These are phyloP conservation scores for Helianthus annuus DNA, from an alignment of 129 eudicot species.

Conservation along the genomic window DNA sequence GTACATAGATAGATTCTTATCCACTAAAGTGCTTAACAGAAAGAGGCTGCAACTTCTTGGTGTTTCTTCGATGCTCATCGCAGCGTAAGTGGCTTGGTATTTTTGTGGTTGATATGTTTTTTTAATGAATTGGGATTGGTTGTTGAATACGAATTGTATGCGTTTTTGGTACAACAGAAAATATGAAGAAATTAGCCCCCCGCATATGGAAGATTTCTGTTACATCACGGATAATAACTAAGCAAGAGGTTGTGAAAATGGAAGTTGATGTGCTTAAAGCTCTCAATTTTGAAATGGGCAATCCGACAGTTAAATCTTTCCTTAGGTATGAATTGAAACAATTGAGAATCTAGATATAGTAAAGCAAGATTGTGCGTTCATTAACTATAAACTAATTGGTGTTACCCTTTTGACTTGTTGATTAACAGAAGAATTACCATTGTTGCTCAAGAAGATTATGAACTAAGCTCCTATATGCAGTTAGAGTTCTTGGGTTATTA, in stretches of 20 bases:
- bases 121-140: background rate
- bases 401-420: background rate
- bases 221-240: constrained; percentile 71
- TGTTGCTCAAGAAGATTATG: constrained; percentile 51
- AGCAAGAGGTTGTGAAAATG: constrained; percentile 70
- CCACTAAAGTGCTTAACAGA: constrained; percentile 53
- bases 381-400: constrained; percentile 10
- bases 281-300: constrained; percentile 75
- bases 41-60: constrained; percentile 84
- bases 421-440: constrained; percentile 48
- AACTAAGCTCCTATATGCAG: constrained; percentile 44
- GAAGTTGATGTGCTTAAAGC: constrained; percentile 69
- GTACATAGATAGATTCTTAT: constrained; percentile 69
- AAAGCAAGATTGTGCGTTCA: background rate
- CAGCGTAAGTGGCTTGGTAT: constrained; percentile 59
- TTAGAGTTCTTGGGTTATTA: constrained; percentile 61
- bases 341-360: background rate
- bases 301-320: constrained; percentile 62
- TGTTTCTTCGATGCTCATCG: constrained; percentile 84
- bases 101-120: background rate
- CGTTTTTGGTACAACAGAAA: constrained; percentile 41
- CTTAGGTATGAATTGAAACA: constrained; percentile 45
- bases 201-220: constrained; percentile 57
- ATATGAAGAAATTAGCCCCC: constrained; percentile 81
- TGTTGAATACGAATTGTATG: background rate